phyloP scores from a whole-genome alignment of 768 basidiomycete genomes.

The Calvatia gigantea region DNA sequence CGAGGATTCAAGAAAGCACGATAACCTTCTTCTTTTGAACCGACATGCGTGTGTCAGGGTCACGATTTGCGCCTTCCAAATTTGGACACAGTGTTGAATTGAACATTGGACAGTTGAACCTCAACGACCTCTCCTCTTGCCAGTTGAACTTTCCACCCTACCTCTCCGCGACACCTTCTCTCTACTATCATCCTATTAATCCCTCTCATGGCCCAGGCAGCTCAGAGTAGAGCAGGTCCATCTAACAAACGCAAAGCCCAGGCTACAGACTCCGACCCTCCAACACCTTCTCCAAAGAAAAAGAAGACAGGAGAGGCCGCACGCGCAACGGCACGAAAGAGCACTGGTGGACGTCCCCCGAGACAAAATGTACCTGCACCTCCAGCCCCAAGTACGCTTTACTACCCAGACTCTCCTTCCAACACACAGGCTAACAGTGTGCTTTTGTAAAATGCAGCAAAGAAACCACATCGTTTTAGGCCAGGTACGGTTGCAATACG shows the following conservation, averaged over 20 bases:
- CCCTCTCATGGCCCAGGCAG: slow-evolving; percentile 63
- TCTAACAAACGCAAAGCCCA: slow-evolving; percentile 47
- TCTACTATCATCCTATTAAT: slow-evolving; percentile 1
- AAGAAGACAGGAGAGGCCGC: slow-evolving; percentile 24
- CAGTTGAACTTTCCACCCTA: background rate
- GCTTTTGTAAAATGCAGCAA: slow-evolving; percentile 16
- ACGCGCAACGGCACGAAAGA: slow-evolving; percentile 73
- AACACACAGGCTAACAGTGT: background rate
- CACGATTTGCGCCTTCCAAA: slow-evolving; percentile 4
- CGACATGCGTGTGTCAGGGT: background rate
- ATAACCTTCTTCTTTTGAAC: slow-evolving; percentile 16
- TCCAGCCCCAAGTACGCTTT: slow-evolving; percentile 11
- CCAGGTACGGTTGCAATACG: slow-evolving; percentile 89
- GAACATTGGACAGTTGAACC: no score
- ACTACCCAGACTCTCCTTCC: background rate
- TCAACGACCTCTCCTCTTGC: no score
- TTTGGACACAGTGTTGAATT: slow-evolving; percentile 7
- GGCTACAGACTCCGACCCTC: slow-evolving; percentile 37
- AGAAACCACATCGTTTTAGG: slow-evolving; percentile 68
- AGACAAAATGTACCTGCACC: slow-evolving; percentile 27
- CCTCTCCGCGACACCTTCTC: slow-evolving; percentile 9
- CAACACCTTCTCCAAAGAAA: slow-evolving; percentile 49
- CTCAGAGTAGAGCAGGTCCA: slow-evolving; percentile 44
- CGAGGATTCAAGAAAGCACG: slow-evolving; percentile 16
- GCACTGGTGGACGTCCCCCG: slow-evolving; percentile 68